These are phyloP conservation scores for Lagenidium sp. DNA, from an alignment of 352 stramenopile genomes.

Conservation along the genomic window DNA sequence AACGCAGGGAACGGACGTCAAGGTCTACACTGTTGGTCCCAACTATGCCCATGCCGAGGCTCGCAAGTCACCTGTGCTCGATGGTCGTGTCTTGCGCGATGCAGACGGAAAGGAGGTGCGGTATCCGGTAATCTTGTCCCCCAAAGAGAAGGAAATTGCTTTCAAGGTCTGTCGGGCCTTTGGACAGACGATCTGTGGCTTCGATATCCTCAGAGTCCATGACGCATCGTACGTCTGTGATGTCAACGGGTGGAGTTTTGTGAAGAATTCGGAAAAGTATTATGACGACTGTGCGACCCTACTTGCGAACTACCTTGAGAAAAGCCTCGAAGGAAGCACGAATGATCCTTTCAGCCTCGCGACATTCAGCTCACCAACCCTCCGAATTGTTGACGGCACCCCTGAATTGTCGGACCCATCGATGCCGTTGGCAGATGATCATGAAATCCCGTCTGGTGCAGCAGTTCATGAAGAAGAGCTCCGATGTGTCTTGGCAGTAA, in stretches of 20 bases:
- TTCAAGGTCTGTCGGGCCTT: slow-evolving; percentile 80
- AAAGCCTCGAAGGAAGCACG: slow-evolving; percentile 29
- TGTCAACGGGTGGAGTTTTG: slow-evolving; percentile 99
- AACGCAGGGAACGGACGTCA: slow-evolving; percentile 99
- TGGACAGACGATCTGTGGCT: slow-evolving; percentile 95
- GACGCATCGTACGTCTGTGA: slow-evolving; percentile 97
- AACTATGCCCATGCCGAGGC: slow-evolving; percentile 99
- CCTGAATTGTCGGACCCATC: slow-evolving; percentile 55
- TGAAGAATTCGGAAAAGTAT: slow-evolving; percentile 99
- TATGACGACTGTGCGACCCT: slow-evolving; percentile 97
- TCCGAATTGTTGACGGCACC: slow-evolving; percentile 41
- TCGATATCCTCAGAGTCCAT: slow-evolving; percentile 96
- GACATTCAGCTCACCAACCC: slow-evolving; percentile 54
- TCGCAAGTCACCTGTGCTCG: slow-evolving; percentile 98
- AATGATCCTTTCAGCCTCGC: slow-evolving; percentile 43
- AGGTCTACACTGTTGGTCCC: slow-evolving; percentile 98
- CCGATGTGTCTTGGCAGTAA: slow-evolving; percentile 98
- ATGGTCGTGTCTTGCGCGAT: slow-evolving; percentile 97
- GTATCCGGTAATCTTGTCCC: slow-evolving; percentile 98
- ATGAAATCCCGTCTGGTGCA: slow-evolving; percentile 11
- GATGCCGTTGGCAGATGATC: slow-evolving; percentile 16
- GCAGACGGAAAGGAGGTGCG: slow-evolving; percentile 97
- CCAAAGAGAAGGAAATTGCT: slow-evolving; percentile 98
- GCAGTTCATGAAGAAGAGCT: slow-evolving; percentile 91
- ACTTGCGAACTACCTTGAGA: slow-evolving; percentile 76